Base-by-base conservation (phyloP, 2,329 filamentous ascomycete genomes). In the Lizonia empirigonia region DNA sequence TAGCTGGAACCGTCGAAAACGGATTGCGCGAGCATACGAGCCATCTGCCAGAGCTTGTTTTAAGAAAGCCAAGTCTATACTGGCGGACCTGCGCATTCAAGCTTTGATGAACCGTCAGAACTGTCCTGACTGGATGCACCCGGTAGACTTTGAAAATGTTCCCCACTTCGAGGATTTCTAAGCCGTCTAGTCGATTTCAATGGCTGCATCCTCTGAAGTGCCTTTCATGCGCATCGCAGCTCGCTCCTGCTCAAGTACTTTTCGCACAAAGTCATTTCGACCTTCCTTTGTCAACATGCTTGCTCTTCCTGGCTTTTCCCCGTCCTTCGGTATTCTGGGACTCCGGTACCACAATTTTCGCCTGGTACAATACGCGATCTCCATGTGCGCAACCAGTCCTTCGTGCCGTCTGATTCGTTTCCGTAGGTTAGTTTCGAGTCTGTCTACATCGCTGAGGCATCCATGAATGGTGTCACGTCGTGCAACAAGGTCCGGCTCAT, bases 241-340 rank as follows among this genome's bases (percentile, higher is more conserved):
- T 58, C 61, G 58, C 51, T 69, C 62, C 44, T 32, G 55, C 44
- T 30, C 26, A 37, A 70, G 26, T 2, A 13, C 42, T 26, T 53
- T 56, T 29, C 49, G 55, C 15, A 60, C 60, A 54, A 62, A 68
- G 27, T 36, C 30, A 5, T 38, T 53, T 27, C 65, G 59, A 5
- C 49, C 42, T 38, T 64, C 60, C 16, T 37, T 27, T 2, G 56
- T 57, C 44, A 33, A 16, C 62, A 68, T 53, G 40, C 63, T 68
- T 8, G 27, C 42, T 24, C 18, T 45, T 7, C 41, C 26, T 6
- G 33, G 24, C 38, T 48, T 49, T n/a, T 38, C 36, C 13, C 29
- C 26, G 48, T 35, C 27, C 10, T 36, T 34, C 22, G 19, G 36
- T 16, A 36, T 4, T n/a, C 18, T 13, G 19, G 32, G 29, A n/a